These are phyloP conservation scores for Myriangium duriaei DNA, from an alignment of 2,329 filamentous ascomycete genomes.

Conservation along the genomic window DNA sequence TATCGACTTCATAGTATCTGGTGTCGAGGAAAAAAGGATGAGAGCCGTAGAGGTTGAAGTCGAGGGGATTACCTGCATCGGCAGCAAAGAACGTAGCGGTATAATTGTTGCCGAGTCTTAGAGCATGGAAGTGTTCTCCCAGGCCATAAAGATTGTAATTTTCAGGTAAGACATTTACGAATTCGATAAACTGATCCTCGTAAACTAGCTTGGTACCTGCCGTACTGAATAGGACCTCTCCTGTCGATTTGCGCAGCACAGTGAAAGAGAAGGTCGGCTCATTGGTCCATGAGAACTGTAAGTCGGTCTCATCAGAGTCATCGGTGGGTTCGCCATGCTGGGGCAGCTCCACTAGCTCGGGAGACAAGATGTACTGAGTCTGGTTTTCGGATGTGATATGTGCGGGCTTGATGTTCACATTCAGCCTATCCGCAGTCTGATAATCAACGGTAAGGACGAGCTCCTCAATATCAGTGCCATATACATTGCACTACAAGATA, in stretches of 20 bases:
- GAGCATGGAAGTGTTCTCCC: conserved; percentile 58
- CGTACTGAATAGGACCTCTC: conserved; percentile 58
- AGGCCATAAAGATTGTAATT: conserved; percentile 67
- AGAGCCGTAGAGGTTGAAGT: conserved; percentile 58
- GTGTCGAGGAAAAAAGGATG: conserved; percentile 75
- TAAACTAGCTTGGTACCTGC: conserved; percentile 53
- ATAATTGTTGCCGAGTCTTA: conserved; percentile 60
- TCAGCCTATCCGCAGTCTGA: conserved; percentile 52
- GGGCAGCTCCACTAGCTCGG: conserved; percentile 49
- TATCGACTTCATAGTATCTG: conserved; percentile 52
- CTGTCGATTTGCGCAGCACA: conserved; percentile 44
- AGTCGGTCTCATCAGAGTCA: conserved; percentile 31
- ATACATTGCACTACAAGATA: conserved; percentile 49
- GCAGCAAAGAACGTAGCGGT: conserved; percentile 57
- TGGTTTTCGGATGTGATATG: conserved; percentile 35
- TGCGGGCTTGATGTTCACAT: conserved; percentile 57
- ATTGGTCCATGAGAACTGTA: conserved; percentile 44
- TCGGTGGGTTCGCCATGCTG: conserved; percentile 28
- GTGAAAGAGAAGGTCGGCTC: conserved; percentile 45
- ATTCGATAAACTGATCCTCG: conserved; percentile 68
- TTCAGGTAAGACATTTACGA: conserved; percentile 51
- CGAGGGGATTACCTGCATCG: conserved; percentile 53
- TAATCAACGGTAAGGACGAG: conserved; percentile 57
- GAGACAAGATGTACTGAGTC: conserved; percentile 48
- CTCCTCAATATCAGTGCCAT: conserved; percentile 59